phyloP scores from a whole-genome alignment of 2,329 filamentous ascomycete species.

The Periconia digitata region DNA sequence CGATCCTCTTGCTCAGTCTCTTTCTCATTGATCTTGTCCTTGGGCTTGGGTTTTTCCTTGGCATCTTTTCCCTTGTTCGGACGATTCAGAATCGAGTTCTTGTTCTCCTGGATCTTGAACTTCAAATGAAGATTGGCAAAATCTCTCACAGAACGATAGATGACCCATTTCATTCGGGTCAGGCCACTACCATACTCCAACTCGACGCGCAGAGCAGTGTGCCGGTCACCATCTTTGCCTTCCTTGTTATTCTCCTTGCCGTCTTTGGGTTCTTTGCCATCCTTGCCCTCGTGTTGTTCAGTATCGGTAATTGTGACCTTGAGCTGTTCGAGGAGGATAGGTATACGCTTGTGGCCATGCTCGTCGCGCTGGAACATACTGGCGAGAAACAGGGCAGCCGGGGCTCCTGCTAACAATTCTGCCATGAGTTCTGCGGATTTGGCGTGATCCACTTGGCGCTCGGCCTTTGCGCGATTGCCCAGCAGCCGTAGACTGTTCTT shows the following conservation, averaged over 20 bases:
- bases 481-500: conserved; percentile 84
- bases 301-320: conserved; percentile 87
- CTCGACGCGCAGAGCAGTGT: conserved; percentile 87
- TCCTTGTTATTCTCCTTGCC: conserved; percentile 34
- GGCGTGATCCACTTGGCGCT: conserved; percentile 82
- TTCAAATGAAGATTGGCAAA: conserved; percentile 92
- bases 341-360: conserved; percentile 91
- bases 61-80: conserved; percentile 34
- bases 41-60: conserved; percentile 18
- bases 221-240: conserved; percentile 55
- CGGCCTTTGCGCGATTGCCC: conserved; percentile 76
- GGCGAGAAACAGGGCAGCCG: conserved; percentile 89
- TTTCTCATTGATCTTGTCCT: conserved; percentile 20
- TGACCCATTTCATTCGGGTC: conserved; percentile 95
- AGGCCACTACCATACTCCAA: conserved; percentile 95
- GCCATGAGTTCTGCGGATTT: conserved; percentile 97
- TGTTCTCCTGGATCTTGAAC: conserved; percentile 84
- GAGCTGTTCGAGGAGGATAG: conserved; percentile 90
- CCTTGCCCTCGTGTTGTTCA: conserved; percentile 44
- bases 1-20: conserved; percentile 62
- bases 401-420: conserved; percentile 87
- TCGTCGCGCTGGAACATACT: conserved; percentile 98
- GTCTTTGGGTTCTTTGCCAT: conserved; percentile 56
- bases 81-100: conserved; percentile 75
- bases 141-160: conserved; percentile 82